Percentiles rank a stretch among this genome's conserved stretches.
These are phyloP conservation scores for Dentipellis fragilis DNA, from an alignment of 768 basidiomycete genomes.

Conservation along the genomic window DNA sequence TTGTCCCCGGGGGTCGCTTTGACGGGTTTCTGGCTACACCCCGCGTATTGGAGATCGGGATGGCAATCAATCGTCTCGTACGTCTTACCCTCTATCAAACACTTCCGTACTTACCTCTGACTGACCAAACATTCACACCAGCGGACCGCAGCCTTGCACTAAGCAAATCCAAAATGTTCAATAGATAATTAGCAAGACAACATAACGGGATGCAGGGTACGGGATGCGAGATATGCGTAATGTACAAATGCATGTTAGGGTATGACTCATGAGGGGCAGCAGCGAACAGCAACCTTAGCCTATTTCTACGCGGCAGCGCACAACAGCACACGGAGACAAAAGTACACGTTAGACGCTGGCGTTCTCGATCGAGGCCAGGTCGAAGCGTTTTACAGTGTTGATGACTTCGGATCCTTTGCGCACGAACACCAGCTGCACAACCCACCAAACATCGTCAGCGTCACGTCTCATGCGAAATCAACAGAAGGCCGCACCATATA, in stretches of 20 bases:
- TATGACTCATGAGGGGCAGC: background rate
- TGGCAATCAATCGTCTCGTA: slow-evolving; percentile 14
- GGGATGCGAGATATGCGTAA: background rate
- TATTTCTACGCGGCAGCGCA: background rate
- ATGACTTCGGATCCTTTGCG: slow-evolving; percentile 72
- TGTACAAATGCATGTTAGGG: background rate
- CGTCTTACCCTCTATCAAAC: background rate
- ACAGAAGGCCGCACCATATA: slow-evolving; percentile 54
- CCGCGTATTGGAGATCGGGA: slow-evolving; percentile 7
- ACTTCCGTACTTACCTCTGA: background rate
- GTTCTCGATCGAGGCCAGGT: slow-evolving; percentile 19
- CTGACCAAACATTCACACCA: background rate
- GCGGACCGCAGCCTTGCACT: background rate
- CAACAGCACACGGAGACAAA: no score
- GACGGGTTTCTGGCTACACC: slow-evolving; percentile 12
- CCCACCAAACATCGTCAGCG: background rate
- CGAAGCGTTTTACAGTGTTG: slow-evolving; percentile 68
- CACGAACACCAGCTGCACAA: slow-evolving; percentile 66
- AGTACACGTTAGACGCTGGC: background rate
- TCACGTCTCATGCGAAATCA: background rate
- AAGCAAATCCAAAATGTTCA: background rate
- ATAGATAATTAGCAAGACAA: background rate
- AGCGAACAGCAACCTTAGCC: background rate
- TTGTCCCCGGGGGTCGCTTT: background rate
- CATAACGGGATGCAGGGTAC: background rate